These are phyloP conservation scores for Parietichytrium sp. DNA, from an alignment of 108 stramenopile species.

Conservation along the genomic window DNA sequence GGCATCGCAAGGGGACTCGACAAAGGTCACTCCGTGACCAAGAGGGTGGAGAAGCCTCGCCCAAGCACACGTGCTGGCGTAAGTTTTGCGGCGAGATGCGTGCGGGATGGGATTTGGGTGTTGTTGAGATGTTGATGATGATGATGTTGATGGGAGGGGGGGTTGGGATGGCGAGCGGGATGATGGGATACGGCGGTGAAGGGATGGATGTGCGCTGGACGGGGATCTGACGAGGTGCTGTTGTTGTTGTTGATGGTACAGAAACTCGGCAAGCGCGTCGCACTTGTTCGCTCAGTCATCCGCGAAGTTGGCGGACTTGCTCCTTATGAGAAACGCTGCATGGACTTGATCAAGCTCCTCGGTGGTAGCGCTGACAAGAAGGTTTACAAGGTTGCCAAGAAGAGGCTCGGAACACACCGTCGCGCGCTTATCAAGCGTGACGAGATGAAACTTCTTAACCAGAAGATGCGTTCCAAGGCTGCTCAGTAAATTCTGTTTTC, in stretches of 20 bases:
- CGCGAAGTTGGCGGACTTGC: conserved; percentile 94
- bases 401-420: conserved; percentile 95
- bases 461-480: conserved; percentile 71
- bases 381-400: conserved; percentile 99
- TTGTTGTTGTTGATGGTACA: not conserved
- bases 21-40: conserved; percentile 44
- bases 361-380: conserved; percentile 95
- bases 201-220: no score
- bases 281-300: conserved; percentile 80
- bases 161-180: no score
- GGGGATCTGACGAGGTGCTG: no score
- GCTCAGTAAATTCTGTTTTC: not conserved
- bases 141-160: no score
- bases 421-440: conserved; percentile 96
- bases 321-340: conserved; percentile 97
- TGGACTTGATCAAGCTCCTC: conserved; percentile 99
- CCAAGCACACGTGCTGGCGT: not conserved
- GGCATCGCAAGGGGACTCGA: conserved; percentile 45
- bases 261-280: conserved; percentile 70
- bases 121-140: no score
- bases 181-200: no score
- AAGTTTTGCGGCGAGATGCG: not conserved
- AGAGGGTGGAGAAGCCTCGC: conserved; percentile 15
- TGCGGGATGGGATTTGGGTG: no score
- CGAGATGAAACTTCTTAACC: conserved; percentile 91